Base-by-base conservation (phyloP, 257 asterid genomes). In the Cynanchum wilfordii region DNA sequence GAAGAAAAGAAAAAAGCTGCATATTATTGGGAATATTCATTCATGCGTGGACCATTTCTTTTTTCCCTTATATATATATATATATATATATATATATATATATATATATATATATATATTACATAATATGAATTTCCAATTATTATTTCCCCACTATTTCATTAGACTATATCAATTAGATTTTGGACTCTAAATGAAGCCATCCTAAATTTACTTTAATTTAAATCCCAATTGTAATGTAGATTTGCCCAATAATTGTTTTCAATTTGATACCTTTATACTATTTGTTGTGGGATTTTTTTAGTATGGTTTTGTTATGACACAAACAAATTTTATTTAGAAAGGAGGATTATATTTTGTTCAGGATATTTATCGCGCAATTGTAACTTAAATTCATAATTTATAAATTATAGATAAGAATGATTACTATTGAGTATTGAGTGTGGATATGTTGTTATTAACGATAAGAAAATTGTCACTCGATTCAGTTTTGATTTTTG, bases 91-190 rank as follows among this genome's bases (percentile, higher is more conserved):
- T 33, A 33, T 33, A 33, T 3, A 30, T 30, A 42, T 42, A 7
- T 42, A 42, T 42, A 42, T 42, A 42, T 33, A 33, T 33, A 2
- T 33, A 33, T 33, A 33, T 3, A 33, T 33, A 33, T 33, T n/a
- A n/a, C n/a, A n/a, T 3, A 38, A 38, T 38, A 38, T 38, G 44
- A 40, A 22, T 56, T 62, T 19, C 44, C 16, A 68, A 2, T 42
- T 57, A 10, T 22, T 40, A 40, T 38, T 71, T 15, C 10, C 13
- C 1, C n/a, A 58, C 44, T 38, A 7, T 38, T 15, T 71, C 66
- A 58, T 45, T 42, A 1, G 75, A 57, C 68, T 7, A 47, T 44
- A 71, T 57, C 75, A 71, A 24, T 9, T 54, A 42, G 68, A 57
- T 57, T 71, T 54, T 15, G 3, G 2, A 38, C 5, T 45, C n/a